phyloP scores from a whole-genome alignment of 2,329 filamentous ascomycete species.

The Claviceps cyperi region DNA sequence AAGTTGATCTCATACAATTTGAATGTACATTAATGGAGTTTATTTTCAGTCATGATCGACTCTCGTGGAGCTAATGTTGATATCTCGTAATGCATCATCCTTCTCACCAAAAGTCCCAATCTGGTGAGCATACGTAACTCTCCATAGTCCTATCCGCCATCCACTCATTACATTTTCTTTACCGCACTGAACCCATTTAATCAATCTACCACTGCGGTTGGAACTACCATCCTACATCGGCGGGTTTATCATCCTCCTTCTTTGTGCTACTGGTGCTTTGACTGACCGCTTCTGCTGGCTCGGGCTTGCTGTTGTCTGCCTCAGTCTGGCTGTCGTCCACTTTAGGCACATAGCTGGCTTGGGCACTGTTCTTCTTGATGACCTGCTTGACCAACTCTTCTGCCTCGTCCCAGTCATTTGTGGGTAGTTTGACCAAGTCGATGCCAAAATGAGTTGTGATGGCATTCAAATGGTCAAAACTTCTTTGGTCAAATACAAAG shows the following conservation, averaged over 20 bases:
- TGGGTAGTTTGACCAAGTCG: constrained; percentile 66
- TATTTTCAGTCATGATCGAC: background rate
- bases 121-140: background rate
- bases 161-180: background rate
- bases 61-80: background rate
- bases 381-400: constrained; percentile 71
- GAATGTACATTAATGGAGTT: too few species aligned
- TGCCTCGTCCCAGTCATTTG: constrained; percentile 80
- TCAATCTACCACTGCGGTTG: background rate
- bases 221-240: background rate
- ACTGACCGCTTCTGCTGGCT: constrained; percentile 14
- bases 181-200: background rate
- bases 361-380: constrained; percentile 55
- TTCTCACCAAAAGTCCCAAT: constrained; percentile 1
- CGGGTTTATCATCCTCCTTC: background rate
- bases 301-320: constrained; percentile 23
- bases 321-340: constrained; percentile 26
- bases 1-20: too few species aligned
- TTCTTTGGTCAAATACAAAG: constrained; percentile 77
- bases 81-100: constrained; percentile 6
- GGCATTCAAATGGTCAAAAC: constrained; percentile 63
- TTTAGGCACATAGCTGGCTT: constrained; percentile 37
- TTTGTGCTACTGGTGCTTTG: constrained; percentile 4
- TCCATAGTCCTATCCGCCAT: background rate
- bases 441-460: constrained; percentile 73